These are phyloP conservation scores for Xylaria longipes DNA, from an alignment of 495 filamentous ascomycete genomes.

Conservation along the genomic window DNA sequence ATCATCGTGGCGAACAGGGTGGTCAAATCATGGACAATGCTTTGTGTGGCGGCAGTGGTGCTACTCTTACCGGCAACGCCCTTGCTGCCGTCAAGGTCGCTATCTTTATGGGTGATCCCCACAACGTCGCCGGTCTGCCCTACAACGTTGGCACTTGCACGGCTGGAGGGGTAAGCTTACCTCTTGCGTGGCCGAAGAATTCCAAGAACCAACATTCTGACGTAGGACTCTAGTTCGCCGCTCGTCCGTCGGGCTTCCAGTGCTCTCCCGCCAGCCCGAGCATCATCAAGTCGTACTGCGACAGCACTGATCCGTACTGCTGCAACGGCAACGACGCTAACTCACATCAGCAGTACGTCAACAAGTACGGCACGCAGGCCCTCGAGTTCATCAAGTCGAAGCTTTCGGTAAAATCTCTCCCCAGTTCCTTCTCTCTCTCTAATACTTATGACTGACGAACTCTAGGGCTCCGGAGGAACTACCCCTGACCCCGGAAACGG, in stretches of 20 bases:
- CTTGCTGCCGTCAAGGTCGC: conserved; percentile 62
- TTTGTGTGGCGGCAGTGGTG: conserved; percentile 64
- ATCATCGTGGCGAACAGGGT: conserved; percentile 46
- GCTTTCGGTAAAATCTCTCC: conserved; percentile 9
- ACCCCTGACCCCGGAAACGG: neutral
- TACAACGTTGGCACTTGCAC: conserved; percentile 69
- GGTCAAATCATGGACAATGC: conserved; percentile 70
- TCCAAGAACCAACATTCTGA: neutral
- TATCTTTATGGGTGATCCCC: conserved; percentile 69
- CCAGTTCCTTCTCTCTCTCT: neutral
- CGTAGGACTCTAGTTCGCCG: conserved; percentile 54
- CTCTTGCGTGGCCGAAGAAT: neutral
- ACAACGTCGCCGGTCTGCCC: conserved; percentile 56
- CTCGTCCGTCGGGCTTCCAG: conserved; percentile 60
- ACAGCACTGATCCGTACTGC: conserved; percentile 67
- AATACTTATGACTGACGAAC: neutral
- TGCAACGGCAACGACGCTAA: conserved; percentile 66
- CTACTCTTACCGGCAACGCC: conserved; percentile 55
- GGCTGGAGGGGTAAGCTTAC: conserved; percentile 60
- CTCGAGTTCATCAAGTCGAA: conserved; percentile 45
- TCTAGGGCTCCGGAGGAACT: conserved; percentile 4
- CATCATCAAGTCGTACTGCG: conserved; percentile 69
- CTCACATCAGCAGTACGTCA: conserved; percentile 66
- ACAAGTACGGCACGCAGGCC: conserved; percentile 51
- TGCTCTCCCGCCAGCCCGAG: conserved; percentile 55